Evolutionary conservation across 202 grass and related monocot species (phyloP).

Genomic region (Panicum hallii): DNA sequence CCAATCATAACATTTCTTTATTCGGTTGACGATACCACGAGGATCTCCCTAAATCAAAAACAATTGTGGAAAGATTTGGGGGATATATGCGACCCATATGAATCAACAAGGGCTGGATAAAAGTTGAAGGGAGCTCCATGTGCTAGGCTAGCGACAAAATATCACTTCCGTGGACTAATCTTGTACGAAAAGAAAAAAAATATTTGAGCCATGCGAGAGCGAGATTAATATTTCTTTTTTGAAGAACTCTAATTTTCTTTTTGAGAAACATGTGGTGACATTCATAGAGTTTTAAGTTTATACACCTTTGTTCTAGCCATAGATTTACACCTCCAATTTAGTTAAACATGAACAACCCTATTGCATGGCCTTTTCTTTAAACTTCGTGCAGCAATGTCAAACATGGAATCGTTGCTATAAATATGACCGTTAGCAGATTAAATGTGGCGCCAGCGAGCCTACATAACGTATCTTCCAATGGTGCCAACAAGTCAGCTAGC

Average conservation of each 20-base stretch:
- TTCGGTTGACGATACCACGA: slow-evolving; percentile 39
- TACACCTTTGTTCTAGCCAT: neutral
- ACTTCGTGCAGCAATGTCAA: no score
- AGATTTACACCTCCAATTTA: neutral
- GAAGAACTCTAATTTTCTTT: neutral
- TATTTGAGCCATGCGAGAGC: neutral
- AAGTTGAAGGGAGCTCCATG: slow-evolving; percentile 28
- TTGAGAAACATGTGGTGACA: neutral
- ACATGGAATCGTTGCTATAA: no score
- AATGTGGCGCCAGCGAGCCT: no score
- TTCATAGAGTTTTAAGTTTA: neutral
- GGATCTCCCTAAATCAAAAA: slow-evolving; percentile 35
- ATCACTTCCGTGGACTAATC: neutral
- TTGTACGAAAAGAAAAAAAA: neutral
- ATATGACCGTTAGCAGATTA: no score
- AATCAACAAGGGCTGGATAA: neutral
- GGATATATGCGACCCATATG: slow-evolving; percentile 26
- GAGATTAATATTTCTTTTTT: neutral
- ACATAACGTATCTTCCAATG: no score
- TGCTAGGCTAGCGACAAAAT: slow-evolving; percentile 15
- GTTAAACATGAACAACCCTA: no score
- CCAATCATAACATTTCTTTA: slow-evolving; percentile 30
- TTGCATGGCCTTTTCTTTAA: no score
- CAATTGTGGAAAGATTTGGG: slow-evolving; percentile 37
- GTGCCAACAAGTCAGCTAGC: no score